Base-by-base conservation (phyloP, 2,329 filamentous ascomycete species). In the Trichophyton verrucosum region DNA sequence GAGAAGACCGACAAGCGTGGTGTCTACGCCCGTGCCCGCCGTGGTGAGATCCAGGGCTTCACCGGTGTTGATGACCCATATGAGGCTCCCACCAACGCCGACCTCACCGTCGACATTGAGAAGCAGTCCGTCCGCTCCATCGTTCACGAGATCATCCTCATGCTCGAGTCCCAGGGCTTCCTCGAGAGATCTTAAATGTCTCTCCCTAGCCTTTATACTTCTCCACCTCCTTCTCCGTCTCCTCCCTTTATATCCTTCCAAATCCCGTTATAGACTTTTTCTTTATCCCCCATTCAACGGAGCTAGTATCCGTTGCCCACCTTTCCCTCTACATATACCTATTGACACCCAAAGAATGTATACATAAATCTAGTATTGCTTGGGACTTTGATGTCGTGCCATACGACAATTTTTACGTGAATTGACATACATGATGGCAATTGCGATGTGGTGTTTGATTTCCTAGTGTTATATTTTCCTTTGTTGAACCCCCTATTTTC, bases 31-130 rank as follows among this genome's bases (percentile, higher is more conserved):
- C 83, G 84, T 73, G 94, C 94, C 46, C 84, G 94, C 64, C 82
- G 81, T 20, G 94, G 94, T 62, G 88, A 96, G 79, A 95, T 99
- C 77, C 94, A 91, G 84, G 91, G 91, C 65, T 99, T 99, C 82
- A 99, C 94, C 6, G 94, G 94, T 70, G 91, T 99, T 61, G 92
- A 97, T 73, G 92, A 97, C 78, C 91, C 94, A 57, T 99, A 99
- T 73, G 94, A 99, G 85, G 72, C 76, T 22, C 94, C 94, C 8
- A 70, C 77, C 66, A 91, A 92, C 77, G 83, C 91, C 36, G 86
- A 97, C 73, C 80, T 99, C 66, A 84, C 85, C 3, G 92, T 97
- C 44, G 88, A 97, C 75, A 74, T 87, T 61, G 86, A 88, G 77
- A 94, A 87, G 82, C 90, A 89, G 76, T 88, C 85, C 66, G 91